Evolutionary conservation across 768 basidiomycete genomes (phyloP).

Genomic region (Tulasnella sp.): DNA sequence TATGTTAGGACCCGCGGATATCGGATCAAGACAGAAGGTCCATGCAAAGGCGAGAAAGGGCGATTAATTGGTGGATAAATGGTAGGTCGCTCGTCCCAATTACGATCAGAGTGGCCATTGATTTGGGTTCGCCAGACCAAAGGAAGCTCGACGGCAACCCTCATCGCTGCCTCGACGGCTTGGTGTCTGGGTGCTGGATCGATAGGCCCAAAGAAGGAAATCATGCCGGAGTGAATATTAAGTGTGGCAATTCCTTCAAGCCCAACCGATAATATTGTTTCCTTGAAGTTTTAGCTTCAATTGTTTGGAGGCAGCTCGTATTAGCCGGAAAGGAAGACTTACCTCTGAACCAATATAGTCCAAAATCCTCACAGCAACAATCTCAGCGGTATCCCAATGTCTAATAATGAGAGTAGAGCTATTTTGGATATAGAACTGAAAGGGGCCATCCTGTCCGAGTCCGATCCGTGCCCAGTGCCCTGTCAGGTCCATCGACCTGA

Average conservation of each 20-base stretch:
- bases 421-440: neutral
- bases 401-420: neutral
- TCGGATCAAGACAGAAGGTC: neutral
- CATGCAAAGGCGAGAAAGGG: neutral
- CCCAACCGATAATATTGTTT: neutral
- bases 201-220: neutral
- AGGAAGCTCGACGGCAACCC: neutral
- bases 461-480: neutral
- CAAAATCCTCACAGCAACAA: neutral
- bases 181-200: neutral
- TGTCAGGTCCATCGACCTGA: neutral
- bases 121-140: neutral
- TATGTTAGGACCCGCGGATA: neutral
- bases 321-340: neutral
- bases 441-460: neutral
- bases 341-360: neutral
- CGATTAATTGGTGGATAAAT: neutral
- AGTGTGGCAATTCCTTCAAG: neutral
- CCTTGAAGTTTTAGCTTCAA: neutral
- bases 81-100: neutral
- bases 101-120: neutral
- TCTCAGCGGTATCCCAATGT: neutral
- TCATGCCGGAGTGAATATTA: neutral
- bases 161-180: neutral
- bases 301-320: neutral